Evolutionary conservation across 345 rosid genomes (phyloP).

Genomic region (Nephelium lappaceum): DNA sequence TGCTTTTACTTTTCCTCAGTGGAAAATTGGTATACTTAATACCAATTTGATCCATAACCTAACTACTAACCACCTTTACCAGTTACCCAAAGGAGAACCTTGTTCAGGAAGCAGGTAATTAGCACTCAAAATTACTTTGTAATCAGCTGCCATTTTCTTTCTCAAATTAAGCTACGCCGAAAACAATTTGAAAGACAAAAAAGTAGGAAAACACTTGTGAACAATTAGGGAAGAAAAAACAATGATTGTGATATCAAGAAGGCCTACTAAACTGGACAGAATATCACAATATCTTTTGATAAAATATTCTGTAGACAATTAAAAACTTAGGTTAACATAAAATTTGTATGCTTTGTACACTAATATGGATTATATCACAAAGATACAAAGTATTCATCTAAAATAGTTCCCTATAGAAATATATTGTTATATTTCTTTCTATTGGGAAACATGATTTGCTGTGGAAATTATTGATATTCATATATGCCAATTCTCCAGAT

Average conservation of each 20-base stretch:
- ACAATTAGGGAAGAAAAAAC: neutral
- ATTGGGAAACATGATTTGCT: neutral
- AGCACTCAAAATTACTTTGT: neutral
- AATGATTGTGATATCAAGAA: neutral
- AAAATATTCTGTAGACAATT: neutral
- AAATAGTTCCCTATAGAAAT: neutral
- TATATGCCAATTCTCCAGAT: neutral
- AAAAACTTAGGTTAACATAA: neutral
- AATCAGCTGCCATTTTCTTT: neutral
- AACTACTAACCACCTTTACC: neutral
- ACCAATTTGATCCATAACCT: neutral
- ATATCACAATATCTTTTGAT: neutral
- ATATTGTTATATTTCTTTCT: neutral
- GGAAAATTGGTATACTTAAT: neutral
- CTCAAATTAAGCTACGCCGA: neutral
- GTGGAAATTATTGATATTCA: neutral
- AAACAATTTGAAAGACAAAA: neutral
- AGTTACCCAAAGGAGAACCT: slow-evolving; percentile 1
- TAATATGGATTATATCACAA: neutral
- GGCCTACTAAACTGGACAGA: neutral
- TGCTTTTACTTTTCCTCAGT: neutral
- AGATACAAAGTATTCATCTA: neutral
- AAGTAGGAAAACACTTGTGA: neutral
- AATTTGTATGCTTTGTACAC: neutral
- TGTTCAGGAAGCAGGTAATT: neutral